phyloP scores from a whole-genome alignment of 371 early-diverging fungal species.

The Mortierella sp. region DNA sequence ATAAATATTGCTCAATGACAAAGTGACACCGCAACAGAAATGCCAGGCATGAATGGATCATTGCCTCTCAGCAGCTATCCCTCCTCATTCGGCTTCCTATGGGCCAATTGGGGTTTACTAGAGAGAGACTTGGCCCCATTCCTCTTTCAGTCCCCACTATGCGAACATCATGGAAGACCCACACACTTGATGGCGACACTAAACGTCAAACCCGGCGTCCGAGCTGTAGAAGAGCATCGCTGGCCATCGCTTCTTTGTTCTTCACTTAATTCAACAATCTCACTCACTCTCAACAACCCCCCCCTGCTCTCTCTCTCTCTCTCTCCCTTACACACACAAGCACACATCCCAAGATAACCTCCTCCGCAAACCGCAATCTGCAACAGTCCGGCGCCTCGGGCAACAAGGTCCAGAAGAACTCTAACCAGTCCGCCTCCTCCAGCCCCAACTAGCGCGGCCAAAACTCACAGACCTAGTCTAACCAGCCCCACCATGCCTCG shows the following conservation, averaged over 20 bases:
- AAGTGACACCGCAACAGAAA: not conserved
- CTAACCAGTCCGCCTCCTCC: not conserved
- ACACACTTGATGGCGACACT: not conserved
- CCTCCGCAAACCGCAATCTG: not conserved
- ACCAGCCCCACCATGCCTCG: not conserved
- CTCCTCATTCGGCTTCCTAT: not conserved
- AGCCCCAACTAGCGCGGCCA: not conserved
- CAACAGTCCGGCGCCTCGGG: conserved; percentile 3
- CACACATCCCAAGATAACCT: not conserved
- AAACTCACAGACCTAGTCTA: not conserved
- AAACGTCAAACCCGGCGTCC: not conserved
- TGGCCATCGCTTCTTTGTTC: not conserved
- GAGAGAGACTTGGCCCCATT: not conserved
- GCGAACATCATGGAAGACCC: no score
- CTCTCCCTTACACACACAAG: not conserved
- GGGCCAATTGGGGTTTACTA: not conserved
- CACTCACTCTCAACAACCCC: not conserved
- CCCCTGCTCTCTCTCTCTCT: no score
- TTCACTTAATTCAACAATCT: not conserved
- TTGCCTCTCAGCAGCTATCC: not conserved
- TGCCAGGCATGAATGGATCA: conserved; percentile 4
- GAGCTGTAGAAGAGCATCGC: not conserved
- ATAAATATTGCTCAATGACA: not conserved
- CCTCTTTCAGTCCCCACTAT: no score
- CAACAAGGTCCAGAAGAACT: conserved; percentile 1